Conservation (phyloP, 2,329 filamentous ascomycete genomes). For the Cladophialophora psammophila region DNA sequence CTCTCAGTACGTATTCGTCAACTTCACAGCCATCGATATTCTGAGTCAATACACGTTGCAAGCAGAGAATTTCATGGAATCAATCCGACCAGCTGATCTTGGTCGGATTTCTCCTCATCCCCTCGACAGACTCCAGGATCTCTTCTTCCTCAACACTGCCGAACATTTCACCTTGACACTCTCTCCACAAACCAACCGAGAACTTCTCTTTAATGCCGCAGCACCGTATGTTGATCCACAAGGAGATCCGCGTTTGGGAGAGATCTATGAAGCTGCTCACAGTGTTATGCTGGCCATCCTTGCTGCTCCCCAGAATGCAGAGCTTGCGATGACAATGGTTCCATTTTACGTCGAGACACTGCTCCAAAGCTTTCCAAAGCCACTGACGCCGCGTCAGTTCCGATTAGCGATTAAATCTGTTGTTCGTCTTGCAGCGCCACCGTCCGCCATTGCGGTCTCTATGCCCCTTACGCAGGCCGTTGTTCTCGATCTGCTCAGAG, state of each 20-base stretch:
- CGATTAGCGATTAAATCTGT: constrained; percentile 86
- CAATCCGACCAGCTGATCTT: constrained; percentile 64
- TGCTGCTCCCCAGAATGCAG: constrained; percentile 77
- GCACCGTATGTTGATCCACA: constrained; percentile 74
- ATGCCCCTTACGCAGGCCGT: constrained; percentile 82
- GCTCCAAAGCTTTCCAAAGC: constrained; percentile 78
- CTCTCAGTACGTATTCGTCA: constrained; percentile 84
- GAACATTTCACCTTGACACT: constrained; percentile 81
- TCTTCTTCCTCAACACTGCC: constrained; percentile 86
- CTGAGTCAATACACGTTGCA: constrained; percentile 73
- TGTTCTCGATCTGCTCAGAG: constrained; percentile 77
- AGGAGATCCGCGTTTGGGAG: constrained; percentile 63
- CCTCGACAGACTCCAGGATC: constrained; percentile 75
- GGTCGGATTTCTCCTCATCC: constrained; percentile 68
- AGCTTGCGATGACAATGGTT: constrained; percentile 73
- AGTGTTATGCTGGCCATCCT: constrained; percentile 81
- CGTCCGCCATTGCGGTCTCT: constrained; percentile 73
- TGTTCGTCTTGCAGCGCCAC: constrained; percentile 80
- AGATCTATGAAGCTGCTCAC: constrained; percentile 89
- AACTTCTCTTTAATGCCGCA: constrained; percentile 76
- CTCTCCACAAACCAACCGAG: constrained; percentile 71
- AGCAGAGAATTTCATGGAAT: constrained; percentile 70
- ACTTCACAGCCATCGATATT: constrained; percentile 81
- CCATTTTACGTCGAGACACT: constrained; percentile 85
- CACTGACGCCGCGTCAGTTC: constrained; percentile 84